These are phyloP conservation scores for Leucosporidium scottii DNA, from an alignment of 768 basidiomycete genomes.

Conservation along the genomic window DNA sequence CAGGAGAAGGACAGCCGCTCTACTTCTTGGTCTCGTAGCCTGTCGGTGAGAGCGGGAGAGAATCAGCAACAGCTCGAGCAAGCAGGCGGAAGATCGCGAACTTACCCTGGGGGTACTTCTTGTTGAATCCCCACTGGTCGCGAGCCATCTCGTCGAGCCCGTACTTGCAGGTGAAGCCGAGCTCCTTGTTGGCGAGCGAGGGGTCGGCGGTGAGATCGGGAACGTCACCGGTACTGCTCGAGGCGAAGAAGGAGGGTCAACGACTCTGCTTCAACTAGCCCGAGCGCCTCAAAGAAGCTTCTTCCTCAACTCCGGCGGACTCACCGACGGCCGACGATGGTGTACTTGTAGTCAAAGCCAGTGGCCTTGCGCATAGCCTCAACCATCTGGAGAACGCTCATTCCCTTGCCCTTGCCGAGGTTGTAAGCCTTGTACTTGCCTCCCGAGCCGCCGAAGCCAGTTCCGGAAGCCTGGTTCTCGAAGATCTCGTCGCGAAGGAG, in stretches of 20 bases:
- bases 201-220: constrained; percentile 95
- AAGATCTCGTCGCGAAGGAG: constrained; percentile 53
- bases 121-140: constrained; percentile 63
- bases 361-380: constrained; percentile 90
- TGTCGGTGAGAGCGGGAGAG: too few species aligned
- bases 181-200: constrained; percentile 77
- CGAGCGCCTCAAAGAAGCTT: too few species aligned
- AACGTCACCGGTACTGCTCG: constrained; percentile 77
- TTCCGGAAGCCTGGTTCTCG: constrained; percentile 5
- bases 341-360: constrained; percentile 77
- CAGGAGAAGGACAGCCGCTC: too few species aligned
- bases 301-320: constrained; percentile 36
- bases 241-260: neutral
- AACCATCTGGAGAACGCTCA: constrained; percentile 73
- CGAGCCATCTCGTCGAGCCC: constrained; percentile 86
- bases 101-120: too few species aligned
- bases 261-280: too few species aligned
- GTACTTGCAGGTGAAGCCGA: constrained; percentile 78
- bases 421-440: constrained; percentile 87
- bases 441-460: constrained; percentile 37
- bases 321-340: constrained; percentile 83
- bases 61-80: too few species aligned
- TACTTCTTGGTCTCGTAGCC: too few species aligned
- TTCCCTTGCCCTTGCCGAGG: constrained; percentile 84
- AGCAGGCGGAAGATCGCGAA: too few species aligned